These are phyloP conservation scores for Pseudopithomyces chartarum DNA, from an alignment of 2,329 filamentous ascomycete species.

Conservation along the genomic window DNA sequence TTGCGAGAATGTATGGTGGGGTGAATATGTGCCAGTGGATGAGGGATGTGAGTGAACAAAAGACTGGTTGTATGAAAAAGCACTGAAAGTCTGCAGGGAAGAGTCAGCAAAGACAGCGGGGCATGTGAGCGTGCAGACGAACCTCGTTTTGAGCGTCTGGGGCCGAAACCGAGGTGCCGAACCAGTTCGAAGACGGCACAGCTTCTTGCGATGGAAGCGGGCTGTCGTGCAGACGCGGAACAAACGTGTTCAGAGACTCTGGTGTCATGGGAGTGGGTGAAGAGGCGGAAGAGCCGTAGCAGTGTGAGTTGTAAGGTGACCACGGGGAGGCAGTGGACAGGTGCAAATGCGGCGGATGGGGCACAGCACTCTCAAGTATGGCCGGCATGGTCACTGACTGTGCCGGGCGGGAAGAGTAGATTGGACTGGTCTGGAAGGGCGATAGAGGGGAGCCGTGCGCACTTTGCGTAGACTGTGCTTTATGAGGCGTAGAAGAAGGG, in stretches of 20 bases:
- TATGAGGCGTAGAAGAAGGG: background rate
- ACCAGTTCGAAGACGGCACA: conserved; percentile 37
- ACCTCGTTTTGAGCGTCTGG: conserved; percentile 35
- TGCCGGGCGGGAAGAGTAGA: conserved; percentile 8
- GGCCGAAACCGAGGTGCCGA: conserved; percentile 33
- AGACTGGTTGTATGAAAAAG: conserved; percentile 33
- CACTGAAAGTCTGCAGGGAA: conserved; percentile 21
- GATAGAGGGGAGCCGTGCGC: conserved; percentile 20
- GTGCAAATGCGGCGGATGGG: conserved; percentile 37
- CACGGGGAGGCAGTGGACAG: conserved; percentile 35
- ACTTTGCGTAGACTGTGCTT: background rate
- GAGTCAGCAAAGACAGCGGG: conserved; percentile 20
- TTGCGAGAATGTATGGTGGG: conserved; percentile 28
- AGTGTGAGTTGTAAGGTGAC: conserved; percentile 33
- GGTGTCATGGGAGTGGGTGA: conserved; percentile 41
- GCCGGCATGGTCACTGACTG: conserved; percentile 38
- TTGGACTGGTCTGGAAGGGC: conserved; percentile 9
- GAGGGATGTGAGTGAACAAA: conserved; percentile 40
- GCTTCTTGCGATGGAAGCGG: conserved; percentile 33
- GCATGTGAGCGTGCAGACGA: conserved; percentile 23
- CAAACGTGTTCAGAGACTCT: conserved; percentile 35
- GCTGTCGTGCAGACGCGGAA: conserved; percentile 33
- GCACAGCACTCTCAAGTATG: conserved; percentile 41
- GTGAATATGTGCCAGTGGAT: conserved; percentile 33
- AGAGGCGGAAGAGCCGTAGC: conserved; percentile 30